Evolutionary conservation across 2,329 filamentous ascomycete genomes (phyloP).

Genomic region (Diaporthe helianthi): DNA sequence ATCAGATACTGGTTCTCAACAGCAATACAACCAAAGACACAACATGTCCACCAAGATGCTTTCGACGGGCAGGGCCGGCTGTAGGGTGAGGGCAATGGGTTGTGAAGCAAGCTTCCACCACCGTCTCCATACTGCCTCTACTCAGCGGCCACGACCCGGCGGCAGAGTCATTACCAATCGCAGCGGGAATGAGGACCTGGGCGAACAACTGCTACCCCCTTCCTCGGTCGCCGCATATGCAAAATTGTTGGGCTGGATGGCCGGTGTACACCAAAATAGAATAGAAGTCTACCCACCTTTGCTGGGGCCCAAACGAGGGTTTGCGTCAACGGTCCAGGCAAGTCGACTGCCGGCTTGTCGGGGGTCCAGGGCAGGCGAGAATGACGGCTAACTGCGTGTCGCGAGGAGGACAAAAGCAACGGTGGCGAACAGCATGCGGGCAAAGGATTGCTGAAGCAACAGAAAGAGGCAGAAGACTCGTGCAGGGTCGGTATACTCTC

Average conservation of each 20-base stretch:
- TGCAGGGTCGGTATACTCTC: conserved; percentile 16
- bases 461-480: conserved; percentile 6
- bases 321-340: conserved; percentile 5
- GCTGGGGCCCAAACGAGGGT: conserved; percentile 5
- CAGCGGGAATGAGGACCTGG: background rate
- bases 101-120: conserved; percentile 22
- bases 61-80: conserved; percentile 3
- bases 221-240: background rate
- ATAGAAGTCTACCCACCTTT: conserved; percentile 24
- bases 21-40: background rate
- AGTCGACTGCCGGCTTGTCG: conserved; percentile 21
- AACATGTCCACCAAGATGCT: background rate
- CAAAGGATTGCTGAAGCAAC: conserved; percentile 10
- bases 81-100: background rate
- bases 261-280: conserved; percentile 4
- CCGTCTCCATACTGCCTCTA: conserved; percentile 23
- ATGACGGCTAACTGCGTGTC: conserved; percentile 22
- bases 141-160: conserved; percentile 16
- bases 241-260: background rate
- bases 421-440: conserved; percentile 1
- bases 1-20: conserved; percentile 24
- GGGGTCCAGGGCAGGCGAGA: conserved; percentile 20
- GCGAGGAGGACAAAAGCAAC: conserved; percentile 19
- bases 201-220: background rate
- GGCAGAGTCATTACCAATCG: conserved; percentile 28